A percentile compares a stretch with the other conserved stretches of the same genome.
phyloP scores from a whole-genome alignment of 306 rosid genomes.

The Rosa lucieae region DNA sequence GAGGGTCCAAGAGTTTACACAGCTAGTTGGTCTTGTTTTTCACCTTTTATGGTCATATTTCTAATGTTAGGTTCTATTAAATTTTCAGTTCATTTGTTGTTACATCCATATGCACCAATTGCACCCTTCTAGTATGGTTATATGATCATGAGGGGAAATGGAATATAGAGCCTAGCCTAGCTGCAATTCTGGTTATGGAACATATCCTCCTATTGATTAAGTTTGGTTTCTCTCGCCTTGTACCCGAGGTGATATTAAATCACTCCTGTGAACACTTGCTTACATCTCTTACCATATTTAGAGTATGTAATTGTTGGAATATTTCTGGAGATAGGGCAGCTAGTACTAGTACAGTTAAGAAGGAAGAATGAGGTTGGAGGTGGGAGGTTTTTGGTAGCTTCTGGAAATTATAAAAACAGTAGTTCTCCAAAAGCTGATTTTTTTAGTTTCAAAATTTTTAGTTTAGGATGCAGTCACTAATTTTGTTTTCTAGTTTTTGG shows the following conservation, averaged over 20 bases:
- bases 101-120: constrained; percentile 93
- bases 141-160: constrained; percentile 90
- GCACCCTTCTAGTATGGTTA: constrained; percentile 87
- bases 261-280: neutral
- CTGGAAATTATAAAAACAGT: neutral
- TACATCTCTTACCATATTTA: neutral
- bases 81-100: constrained; percentile 66
- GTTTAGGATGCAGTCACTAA: neutral
- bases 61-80: constrained; percentile 26
- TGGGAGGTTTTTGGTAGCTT: neutral
- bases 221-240: constrained; percentile 85
- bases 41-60: neutral
- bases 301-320: constrained; percentile 10
- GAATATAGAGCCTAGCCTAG: constrained; percentile 96
- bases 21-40: neutral
- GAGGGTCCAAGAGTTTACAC: neutral
- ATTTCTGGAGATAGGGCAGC: constrained; percentile 54
- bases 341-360: constrained; percentile 21
- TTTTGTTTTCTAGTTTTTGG: neutral
- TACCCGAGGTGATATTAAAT: constrained; percentile 59
- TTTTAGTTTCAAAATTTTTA: neutral
- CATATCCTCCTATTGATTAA: constrained; percentile 77
- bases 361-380: constrained; percentile 20
- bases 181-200: constrained; percentile 87
- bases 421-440: neutral